These are phyloP conservation scores for Phytophthora niederhauseri DNA, from an alignment of 352 stramenopile genomes.

Conservation along the genomic window DNA sequence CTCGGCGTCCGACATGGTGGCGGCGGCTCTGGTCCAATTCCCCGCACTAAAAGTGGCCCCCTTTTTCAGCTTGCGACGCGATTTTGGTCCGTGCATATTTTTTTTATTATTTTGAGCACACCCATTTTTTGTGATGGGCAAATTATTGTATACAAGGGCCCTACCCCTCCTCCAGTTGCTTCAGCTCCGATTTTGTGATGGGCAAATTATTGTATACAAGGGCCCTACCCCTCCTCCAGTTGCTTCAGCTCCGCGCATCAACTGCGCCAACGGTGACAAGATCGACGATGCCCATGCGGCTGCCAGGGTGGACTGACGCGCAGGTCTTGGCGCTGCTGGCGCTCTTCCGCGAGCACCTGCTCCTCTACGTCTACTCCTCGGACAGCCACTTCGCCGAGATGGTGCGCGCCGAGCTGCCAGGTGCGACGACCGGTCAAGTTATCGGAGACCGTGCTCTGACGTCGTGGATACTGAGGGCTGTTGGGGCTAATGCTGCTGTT, in stretches of 20 bases:
- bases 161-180: constrained; percentile 1
- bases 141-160: neutral
- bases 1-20: constrained; percentile 40
- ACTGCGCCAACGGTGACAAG: constrained; percentile 6
- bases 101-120: neutral
- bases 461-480: neutral
- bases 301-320: constrained; percentile 55
- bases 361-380: constrained; percentile 68
- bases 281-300: constrained; percentile 35
- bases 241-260: constrained; percentile 5
- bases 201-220: neutral
- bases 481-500: constrained; percentile 11
- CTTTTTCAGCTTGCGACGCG: neutral
- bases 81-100: neutral
- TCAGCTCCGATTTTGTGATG: neutral
- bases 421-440: constrained; percentile 22
- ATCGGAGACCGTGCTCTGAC: constrained; percentile 1
- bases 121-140: neutral
- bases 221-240: neutral
- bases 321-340: constrained; percentile 59
- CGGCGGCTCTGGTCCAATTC: constrained; percentile 25
- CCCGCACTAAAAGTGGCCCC: constrained; percentile 17
- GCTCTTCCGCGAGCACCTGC: constrained; percentile 55
- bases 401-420: constrained; percentile 47
- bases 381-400: constrained; percentile 49